Base-by-base conservation (phyloP, 768 basidiomycete genomes). In the Tylopilus sp. region DNA sequence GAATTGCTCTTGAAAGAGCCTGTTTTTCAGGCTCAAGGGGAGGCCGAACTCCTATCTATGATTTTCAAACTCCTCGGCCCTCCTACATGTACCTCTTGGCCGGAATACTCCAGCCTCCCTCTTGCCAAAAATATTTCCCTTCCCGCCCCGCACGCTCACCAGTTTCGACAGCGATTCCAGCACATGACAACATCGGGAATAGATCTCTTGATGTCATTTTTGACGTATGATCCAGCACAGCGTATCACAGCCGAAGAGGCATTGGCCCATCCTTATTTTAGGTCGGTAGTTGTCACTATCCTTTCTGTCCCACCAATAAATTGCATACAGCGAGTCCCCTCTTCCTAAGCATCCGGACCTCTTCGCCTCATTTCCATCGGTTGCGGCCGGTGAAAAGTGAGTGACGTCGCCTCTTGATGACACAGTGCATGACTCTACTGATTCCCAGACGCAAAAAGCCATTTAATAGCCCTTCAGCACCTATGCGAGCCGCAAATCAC, bases 11-110 rank as follows among this genome's bases (percentile, higher is more conserved):
- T 96, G 60, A 94, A 94, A 58, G 93, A 97, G 69, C 93, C 97
- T 3, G 76, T 98, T n/a, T 93, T 98, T 68, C 96, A 95, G 72
- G 94, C 95, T n/a, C 88, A 95, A 64, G 86, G 86, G 34, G 97
- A 99, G 68, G 76, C 96, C 14, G 96, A 99, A 64, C 84, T 98
- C 56, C 76, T 98, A 44, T 82, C 83, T 45, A 89, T 92, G 86
- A 96, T 98, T 48, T 96, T 97, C 77, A 93, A 89, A 67, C 82
- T 98, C 7, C 82, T 98, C 2, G 97, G 97, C 0, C 85, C 91
- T n/a, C 97, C 97, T 1, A 94, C 92, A 2, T 82, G 79, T 30
- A 78, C 80, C 41, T 81, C 85, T 3, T 98, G 97, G 97, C 90
- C 93, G 0, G 87, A 88, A 6, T 97, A 88, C 70, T 76, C 77